A percentile compares a stretch with the other conserved stretches of the same genome.
Conservation (phyloP, 345 rosid species). For the Arabidopsis arenosa region DNA sequence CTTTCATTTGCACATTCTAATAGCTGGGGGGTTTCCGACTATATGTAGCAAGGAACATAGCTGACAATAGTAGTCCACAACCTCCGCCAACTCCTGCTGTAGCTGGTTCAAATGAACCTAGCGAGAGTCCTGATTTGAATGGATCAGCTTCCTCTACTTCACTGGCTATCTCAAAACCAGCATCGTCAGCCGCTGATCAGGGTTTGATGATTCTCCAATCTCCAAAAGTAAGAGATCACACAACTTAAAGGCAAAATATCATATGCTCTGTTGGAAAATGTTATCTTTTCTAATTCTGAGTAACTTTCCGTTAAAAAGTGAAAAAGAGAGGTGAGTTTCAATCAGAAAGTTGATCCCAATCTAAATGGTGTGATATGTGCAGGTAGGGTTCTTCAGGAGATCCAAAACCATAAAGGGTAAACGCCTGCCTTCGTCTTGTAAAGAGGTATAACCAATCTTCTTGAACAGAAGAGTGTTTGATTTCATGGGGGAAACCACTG, state of each 20-base stretch:
- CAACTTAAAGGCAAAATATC: constrained; percentile 19
- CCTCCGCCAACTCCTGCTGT: constrained; percentile 49
- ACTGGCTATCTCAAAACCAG: constrained; percentile 59
- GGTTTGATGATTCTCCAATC: constrained; percentile 79
- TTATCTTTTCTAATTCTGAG: not conserved
- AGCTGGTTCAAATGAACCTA: constrained; percentile 41
- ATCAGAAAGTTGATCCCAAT: not conserved
- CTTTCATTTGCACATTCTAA: constrained; percentile 38
- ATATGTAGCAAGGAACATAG: constrained; percentile 61
- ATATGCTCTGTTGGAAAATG: not conserved
- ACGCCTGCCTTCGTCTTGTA: constrained; percentile 84
- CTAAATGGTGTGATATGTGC: constrained; percentile 40
- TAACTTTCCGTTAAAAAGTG: not conserved
- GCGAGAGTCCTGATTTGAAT: constrained; percentile 38
- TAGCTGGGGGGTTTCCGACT: constrained; percentile 86
- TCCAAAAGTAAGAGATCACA: constrained; percentile 68
- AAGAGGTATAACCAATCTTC: constrained; percentile 64
- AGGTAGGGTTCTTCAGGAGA: constrained; percentile 89
- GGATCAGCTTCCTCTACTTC: constrained; percentile 66
- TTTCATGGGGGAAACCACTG: not conserved
- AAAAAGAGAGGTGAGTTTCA: not conserved
- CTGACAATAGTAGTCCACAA: constrained; percentile 48
- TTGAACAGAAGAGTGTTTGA: constrained; percentile 1
- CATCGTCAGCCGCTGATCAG: constrained; percentile 74
- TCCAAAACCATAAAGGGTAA: constrained; percentile 81